phyloP scores from a whole-genome alignment of 2,329 filamentous ascomycete species.

The Xylariomycetidae sp. region DNA sequence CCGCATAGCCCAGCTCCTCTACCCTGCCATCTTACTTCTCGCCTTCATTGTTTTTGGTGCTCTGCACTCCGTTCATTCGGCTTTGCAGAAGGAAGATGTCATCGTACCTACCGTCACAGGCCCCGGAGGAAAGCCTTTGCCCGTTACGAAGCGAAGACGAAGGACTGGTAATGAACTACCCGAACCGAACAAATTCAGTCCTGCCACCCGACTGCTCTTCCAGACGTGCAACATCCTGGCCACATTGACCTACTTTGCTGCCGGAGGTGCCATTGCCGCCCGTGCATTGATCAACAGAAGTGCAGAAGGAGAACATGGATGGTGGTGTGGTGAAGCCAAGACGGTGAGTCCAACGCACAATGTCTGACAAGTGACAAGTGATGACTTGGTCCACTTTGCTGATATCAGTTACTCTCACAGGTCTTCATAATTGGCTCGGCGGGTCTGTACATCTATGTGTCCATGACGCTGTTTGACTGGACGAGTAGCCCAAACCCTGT shows the following conservation, averaged over 20 bases:
- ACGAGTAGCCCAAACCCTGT: constrained; percentile 74
- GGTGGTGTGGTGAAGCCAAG: constrained; percentile 28
- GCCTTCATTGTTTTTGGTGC: constrained; percentile 47
- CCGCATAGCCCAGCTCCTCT: constrained; percentile 44
- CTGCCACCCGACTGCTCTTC: constrained; percentile 53
- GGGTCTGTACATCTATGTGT: constrained; percentile 81
- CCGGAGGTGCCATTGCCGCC: constrained; percentile 66
- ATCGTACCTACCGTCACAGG: constrained; percentile 54
- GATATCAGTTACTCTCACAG: constrained; percentile 39
- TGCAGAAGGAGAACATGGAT: constrained; percentile 22
- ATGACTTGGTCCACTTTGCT: constrained; percentile 1
- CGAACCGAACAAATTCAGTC: constrained; percentile 34
- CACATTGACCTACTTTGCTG: constrained; percentile 70
- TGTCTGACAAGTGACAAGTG: too few relatives aligned
- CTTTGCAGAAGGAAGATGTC: constrained; percentile 44
- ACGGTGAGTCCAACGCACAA: constrained; percentile 25
- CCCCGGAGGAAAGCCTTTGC: constrained; percentile 85
- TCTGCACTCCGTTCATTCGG: constrained; percentile 48
- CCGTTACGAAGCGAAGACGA: constrained; percentile 57
- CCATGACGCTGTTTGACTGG: constrained; percentile 83
- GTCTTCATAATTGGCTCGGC: constrained; percentile 81
- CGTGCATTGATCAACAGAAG: constrained; percentile 61
- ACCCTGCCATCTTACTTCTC: constrained; percentile 47
- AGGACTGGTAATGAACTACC: constrained; percentile 42
- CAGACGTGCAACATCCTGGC: constrained; percentile 68